Percentiles rank a stretch among this genome's conserved stretches.
Evolutionary conservation across 2,329 filamentous ascomycete species (phyloP).

Genomic region (Alternaria triticimaculans): DNA sequence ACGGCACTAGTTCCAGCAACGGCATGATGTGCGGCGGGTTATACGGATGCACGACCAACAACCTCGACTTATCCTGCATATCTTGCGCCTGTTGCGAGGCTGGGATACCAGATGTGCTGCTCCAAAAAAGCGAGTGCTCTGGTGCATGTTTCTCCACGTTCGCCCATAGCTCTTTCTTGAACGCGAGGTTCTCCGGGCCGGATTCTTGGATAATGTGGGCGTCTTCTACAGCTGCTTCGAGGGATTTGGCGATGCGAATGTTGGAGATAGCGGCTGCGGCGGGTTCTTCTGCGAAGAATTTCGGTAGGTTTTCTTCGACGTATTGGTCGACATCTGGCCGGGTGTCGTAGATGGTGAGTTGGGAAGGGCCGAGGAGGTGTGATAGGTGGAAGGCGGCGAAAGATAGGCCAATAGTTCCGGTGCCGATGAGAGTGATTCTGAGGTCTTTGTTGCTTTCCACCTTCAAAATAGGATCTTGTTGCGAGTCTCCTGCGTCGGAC

Average conservation of each 20-base stretch:
- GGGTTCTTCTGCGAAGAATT: conserved; percentile 46
- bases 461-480: neutral
- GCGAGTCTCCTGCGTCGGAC: conserved; percentile 2
- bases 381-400: conserved; percentile 62
- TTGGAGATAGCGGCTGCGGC: conserved; percentile 28
- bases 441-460: conserved; percentile 15
- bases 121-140: conserved; percentile 60
- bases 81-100: conserved; percentile 56
- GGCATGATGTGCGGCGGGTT: conserved; percentile 70
- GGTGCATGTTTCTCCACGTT: conserved; percentile 57
- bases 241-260: conserved; percentile 43
- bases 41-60: conserved; percentile 66
- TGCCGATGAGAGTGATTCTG: conserved; percentile 52
- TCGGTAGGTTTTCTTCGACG: conserved; percentile 52
- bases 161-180: conserved; percentile 61
- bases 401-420: conserved; percentile 62
- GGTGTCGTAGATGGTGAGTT: conserved; percentile 59
- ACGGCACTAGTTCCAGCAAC: conserved; percentile 64
- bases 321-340: conserved; percentile 56
- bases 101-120: conserved; percentile 64
- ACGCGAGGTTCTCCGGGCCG: conserved; percentile 60
- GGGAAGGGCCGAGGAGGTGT: conserved; percentile 47
- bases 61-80: conserved; percentile 53
- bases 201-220: conserved; percentile 66
- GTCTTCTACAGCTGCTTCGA: conserved; percentile 53